phyloP scores from a whole-genome alignment of 1,284 basidiomycete genomes.

The Athelia psychrophila region DNA sequence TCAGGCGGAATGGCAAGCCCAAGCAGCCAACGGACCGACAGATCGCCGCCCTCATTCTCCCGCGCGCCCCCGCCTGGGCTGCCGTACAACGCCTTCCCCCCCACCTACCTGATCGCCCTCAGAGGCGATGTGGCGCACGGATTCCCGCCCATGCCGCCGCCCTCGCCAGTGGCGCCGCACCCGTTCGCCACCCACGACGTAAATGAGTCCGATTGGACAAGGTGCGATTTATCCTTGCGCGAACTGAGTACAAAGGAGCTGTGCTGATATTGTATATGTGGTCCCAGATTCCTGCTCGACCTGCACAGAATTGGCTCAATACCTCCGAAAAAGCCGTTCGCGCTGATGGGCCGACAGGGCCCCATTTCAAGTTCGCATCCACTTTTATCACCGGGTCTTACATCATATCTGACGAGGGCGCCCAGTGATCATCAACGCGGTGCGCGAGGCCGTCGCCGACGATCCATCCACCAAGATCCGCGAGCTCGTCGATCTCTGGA shows the following conservation, averaged over 20 bases:
- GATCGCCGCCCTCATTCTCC: conserved; percentile 19
- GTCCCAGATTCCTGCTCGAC: conserved; percentile 29
- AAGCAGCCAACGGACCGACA: no score
- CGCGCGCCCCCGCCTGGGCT: conserved; percentile 17
- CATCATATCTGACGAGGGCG: not conserved
- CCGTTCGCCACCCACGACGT: conserved; percentile 39
- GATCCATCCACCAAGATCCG: conserved; percentile 17
- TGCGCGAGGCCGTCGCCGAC: no score
- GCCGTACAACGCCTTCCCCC: conserved; percentile 24
- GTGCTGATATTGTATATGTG: no score
- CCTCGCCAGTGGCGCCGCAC: conserved; percentile 26
- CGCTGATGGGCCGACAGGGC: conserved; percentile 9
- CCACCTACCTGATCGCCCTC: conserved; percentile 26
- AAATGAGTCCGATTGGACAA: conserved; percentile 36
- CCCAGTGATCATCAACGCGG: not conserved
- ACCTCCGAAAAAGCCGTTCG: conserved; percentile 6
- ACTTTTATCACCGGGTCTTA: not conserved
- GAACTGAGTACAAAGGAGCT: not conserved
- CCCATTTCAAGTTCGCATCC: not conserved
- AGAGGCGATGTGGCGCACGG: conserved; percentile 28
- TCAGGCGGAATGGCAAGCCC: no score
- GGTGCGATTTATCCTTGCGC: conserved; percentile 15
- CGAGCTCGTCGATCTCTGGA: conserved; percentile 32
- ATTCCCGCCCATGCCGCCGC: conserved; percentile 27
- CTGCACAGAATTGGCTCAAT: conserved; percentile 22